These are phyloP conservation scores for Fusarium sublunatum DNA, from an alignment of 2,329 filamentous ascomycete genomes.

Conservation along the genomic window DNA sequence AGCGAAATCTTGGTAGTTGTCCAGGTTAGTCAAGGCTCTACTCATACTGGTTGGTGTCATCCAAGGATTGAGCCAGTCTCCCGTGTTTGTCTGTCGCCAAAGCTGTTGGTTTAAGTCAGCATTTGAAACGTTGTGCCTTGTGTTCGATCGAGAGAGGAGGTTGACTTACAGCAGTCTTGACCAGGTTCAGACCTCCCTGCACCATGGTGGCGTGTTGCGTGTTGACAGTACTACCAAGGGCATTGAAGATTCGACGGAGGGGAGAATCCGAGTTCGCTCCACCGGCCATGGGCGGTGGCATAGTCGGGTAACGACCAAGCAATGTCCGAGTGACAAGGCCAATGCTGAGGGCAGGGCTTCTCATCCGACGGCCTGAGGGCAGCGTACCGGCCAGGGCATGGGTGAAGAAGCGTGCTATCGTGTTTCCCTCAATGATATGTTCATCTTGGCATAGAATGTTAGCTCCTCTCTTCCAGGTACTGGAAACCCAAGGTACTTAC, in stretches of 20 bases:
- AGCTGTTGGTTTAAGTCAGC: constrained; percentile 6
- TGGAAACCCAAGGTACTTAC: constrained; percentile 4
- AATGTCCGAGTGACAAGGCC: constrained; percentile 8
- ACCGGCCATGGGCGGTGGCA: constrained; percentile 10
- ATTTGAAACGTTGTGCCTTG: neutral
- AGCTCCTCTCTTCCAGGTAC: neutral
- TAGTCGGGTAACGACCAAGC: constrained; percentile 4
- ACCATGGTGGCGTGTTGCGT: constrained; percentile 2
- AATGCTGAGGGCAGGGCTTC: constrained; percentile 3
- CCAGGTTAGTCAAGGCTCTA: neutral
- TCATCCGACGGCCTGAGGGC: constrained; percentile 16
- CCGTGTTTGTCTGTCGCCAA: constrained; percentile 10
- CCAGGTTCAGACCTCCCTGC: constrained; percentile 9
- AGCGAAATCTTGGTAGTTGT: neutral
- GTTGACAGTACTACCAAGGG: constrained; percentile 10
- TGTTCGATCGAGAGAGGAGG: neutral
- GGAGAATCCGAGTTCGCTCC: constrained; percentile 6
- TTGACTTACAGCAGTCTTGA: constrained; percentile 19
- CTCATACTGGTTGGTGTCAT: constrained; percentile 13
- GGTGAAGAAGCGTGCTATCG: constrained; percentile 14
- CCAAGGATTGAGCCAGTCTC: constrained; percentile 12
- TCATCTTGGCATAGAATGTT: constrained; percentile 8
- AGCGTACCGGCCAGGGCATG: constrained; percentile 9
- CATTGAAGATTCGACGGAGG: constrained; percentile 14
- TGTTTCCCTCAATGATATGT: constrained; percentile 18